Conservation (phyloP, 2,329 filamentous ascomycete species). For the Colletotrichum abscissum region DNA sequence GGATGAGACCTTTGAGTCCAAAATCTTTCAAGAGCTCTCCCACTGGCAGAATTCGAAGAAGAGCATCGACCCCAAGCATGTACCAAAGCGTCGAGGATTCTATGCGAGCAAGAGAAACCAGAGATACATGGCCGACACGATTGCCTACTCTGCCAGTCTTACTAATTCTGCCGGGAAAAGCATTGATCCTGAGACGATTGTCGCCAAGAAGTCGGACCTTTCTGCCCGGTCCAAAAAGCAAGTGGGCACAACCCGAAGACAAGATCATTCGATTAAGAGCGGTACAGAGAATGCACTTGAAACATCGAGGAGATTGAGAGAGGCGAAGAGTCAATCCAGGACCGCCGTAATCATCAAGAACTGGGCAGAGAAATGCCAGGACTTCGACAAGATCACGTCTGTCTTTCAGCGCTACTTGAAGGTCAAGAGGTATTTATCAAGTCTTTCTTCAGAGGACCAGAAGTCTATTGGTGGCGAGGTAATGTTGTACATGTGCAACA, state of each 20-base stretch:
- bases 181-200: constrained; percentile 73
- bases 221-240: constrained; percentile 26
- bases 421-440: constrained; percentile 57
- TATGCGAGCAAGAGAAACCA: constrained; percentile 64
- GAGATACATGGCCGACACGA: constrained; percentile 74
- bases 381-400: constrained; percentile 58
- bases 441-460: constrained; percentile 42
- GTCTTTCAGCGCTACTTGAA: constrained; percentile 59
- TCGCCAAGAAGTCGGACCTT: constrained; percentile 50
- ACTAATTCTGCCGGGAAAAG: constrained; percentile 72
- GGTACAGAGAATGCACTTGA: constrained; percentile 52
- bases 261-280: constrained; percentile 40
- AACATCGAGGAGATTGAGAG: constrained; percentile 47
- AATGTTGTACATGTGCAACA: constrained; percentile 49
- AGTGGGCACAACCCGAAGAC: background rate
- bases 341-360: constrained; percentile 47
- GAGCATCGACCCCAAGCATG: constrained; percentile 54
- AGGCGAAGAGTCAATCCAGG: constrained; percentile 46
- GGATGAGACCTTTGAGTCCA: constrained; percentile 32
- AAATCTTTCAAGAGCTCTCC: constrained; percentile 58
- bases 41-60: constrained; percentile 74
- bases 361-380: constrained; percentile 57
- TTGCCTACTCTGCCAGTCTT: constrained; percentile 76
- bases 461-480: constrained; percentile 46
- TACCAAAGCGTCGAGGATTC: constrained; percentile 40